Conservation (phyloP, 2,329 filamentous ascomycete species). For the Aureobasidium melanogenum region DNA sequence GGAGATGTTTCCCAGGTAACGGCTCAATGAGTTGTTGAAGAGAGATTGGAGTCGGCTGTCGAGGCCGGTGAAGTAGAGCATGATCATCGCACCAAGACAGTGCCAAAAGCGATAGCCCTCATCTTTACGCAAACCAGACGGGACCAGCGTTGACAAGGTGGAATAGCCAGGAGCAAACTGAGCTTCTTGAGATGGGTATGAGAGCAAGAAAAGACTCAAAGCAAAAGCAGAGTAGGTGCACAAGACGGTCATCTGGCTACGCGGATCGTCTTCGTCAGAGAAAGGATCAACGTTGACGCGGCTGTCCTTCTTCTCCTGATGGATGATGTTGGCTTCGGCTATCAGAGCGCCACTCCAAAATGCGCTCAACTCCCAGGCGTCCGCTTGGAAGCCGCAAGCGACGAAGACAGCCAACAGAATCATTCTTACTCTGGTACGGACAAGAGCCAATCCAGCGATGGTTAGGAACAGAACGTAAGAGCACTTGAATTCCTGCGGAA, state of each 20-base stretch:
- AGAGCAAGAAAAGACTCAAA: constrained; percentile 46
- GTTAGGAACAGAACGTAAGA: constrained; percentile 50
- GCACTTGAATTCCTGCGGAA: constrained; percentile 52
- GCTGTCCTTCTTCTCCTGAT: not conserved
- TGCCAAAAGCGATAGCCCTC: constrained; percentile 50
- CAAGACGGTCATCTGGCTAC: constrained; percentile 17
- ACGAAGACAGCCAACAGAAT: constrained; percentile 34
- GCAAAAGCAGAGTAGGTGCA: constrained; percentile 35
- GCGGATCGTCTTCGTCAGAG: not conserved
- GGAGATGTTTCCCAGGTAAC: constrained; percentile 51
- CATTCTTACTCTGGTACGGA: constrained; percentile 26
- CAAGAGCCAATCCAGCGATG: constrained; percentile 32
- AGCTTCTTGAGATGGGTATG: constrained; percentile 34
- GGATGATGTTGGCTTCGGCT: constrained; percentile 46
- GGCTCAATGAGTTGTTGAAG: constrained; percentile 41
- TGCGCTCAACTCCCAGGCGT: constrained; percentile 47
- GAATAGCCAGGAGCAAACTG: constrained; percentile 44
- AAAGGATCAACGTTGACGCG: not conserved
- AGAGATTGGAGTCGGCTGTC: constrained; percentile 39
- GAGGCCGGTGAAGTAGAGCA: constrained; percentile 39
- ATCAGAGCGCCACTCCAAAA: constrained; percentile 48
- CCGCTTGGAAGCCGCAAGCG: constrained; percentile 39
- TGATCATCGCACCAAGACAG: constrained; percentile 42
- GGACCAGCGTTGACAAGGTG: constrained; percentile 40
- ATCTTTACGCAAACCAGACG: constrained; percentile 35